Base-by-base conservation (phyloP, 2,329 filamentous ascomycete genomes). In the Zymoseptoria pseudotritici region DNA sequence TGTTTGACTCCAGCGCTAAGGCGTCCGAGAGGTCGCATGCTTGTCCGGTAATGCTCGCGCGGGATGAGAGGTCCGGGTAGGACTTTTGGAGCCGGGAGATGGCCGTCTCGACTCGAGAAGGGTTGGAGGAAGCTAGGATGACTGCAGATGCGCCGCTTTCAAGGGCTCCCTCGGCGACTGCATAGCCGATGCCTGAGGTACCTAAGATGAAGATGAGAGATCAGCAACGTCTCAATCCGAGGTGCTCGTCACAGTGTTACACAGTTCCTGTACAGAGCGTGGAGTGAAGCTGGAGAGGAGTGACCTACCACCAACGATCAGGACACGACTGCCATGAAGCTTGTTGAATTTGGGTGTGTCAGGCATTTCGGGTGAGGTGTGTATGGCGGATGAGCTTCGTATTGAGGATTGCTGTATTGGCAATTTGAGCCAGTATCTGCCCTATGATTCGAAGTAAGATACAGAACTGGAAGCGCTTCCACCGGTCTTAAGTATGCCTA, bases 1-100 rank as follows among this genome's bases (percentile, higher is more conserved):
- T 69, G 58, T 78, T 77, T 1, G 68, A 61, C 58, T 80, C 76
- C 2, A 81, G 72, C 1, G 71, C 73, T 7, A 75, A 73, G 7
- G 72, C 65, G 51, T 74, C 70, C 22, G 74, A 71, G 0, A 84
- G 74, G 56, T 80, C 74, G 54, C 76, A 77, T 6, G 75, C 71
- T 57, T 76, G 72, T 8, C 79, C 76, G 9, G 13, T 26, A 8
- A 57, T 52, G 50, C 19, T 22, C 22, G 50, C 50, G 20, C 50
- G 50, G 20, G 50, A 52, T 11, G 50, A 52, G 50, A 21, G 50
- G 17, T 52, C 50, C 50, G 50, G 50, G 50, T 52, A 52, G 50
- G 50, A n/a, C 19, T 21, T 52, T 7, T 52, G 50, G 20, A 52
- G 50, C n/a, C 50, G 50, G 11, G 50, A 52, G 50, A 52, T 52